Base-by-base conservation (phyloP, 2,329 filamentous ascomycete genomes). In the Knufia petricola region DNA sequence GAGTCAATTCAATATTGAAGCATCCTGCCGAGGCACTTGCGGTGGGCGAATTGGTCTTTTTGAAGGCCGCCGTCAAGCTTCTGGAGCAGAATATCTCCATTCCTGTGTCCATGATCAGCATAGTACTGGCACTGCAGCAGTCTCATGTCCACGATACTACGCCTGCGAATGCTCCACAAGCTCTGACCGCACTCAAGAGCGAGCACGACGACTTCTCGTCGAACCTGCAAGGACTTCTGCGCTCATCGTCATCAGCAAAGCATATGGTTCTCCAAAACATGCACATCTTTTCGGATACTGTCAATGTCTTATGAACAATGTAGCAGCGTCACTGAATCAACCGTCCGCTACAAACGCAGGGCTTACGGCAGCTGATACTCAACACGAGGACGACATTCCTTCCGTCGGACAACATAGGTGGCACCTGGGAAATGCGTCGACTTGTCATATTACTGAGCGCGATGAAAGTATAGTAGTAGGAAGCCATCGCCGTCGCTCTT, bases 21-120 rank as follows among this genome's bases (percentile, higher is more conserved):
- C 52, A 55, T 19, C 44, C 56, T 19, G 46, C 50, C 20, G 55
- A 56, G 31, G 51, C 42, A 8, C 38, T 58, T 10, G 31, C 43
- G 15, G 46, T 38, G n/a, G 55, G 55, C 17, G 55, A 58, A 24
- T 48, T 58, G 49, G 43, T 44, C 49, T 38, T 19, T 50, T 52
- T 20, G 48, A 54, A 53, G 32, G 48, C 53, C 43, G 52, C 54
- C 50, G 55, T 56, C 38, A 32, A 47, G 2, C 46, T 50, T 19
- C 40, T 58, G 12, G 51, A 54, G 12, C 45, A 44, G 26, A 44
- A 32, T 26, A 31, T 44, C 26, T 21, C 41, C 6, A 31, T 56
- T 21, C 52, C 55, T 1, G 54, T 55, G 17, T 50, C 56, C 20
- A 56, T 56, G 55, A 50, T 58, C 46, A 52, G 47, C 30, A 50